A percentile compares a stretch with the other conserved stretches of the same genome.
Conservation (phyloP, 805 yeast genomes). For the Yarrowia sp. region DNA sequence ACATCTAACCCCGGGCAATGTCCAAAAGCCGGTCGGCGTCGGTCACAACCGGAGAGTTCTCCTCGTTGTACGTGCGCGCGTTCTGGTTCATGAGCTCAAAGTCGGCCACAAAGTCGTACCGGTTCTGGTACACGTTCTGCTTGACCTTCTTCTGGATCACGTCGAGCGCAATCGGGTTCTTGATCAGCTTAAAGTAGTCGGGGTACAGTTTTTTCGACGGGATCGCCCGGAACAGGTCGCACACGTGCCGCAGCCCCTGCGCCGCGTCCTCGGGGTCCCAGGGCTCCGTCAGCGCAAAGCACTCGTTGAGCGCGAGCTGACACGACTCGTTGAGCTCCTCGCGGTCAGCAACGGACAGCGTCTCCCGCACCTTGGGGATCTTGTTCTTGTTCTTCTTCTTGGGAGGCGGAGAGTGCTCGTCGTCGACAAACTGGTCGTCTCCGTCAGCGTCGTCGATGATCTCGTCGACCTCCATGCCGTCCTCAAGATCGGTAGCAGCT, state of each 20-base stretch:
- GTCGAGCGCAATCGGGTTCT: constrained; percentile 57
- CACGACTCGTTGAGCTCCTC: constrained; percentile 25
- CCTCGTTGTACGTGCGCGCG: constrained; percentile 68
- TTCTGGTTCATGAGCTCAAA: constrained; percentile 58
- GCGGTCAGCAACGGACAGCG: constrained; percentile 12
- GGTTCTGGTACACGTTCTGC: constrained; percentile 39
- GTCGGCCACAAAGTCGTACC: constrained; percentile 51
- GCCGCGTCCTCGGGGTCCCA: constrained; percentile 29
- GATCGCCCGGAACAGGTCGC: constrained; percentile 52
- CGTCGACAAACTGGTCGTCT: constrained; percentile 28
- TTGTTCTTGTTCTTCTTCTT: constrained; percentile 29
- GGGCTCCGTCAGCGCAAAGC: constrained; percentile 28
- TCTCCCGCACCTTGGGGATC: constrained; percentile 29
- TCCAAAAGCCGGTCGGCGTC: constrained; percentile 47
- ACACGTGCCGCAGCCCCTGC: not conserved
- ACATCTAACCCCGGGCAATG: constrained; percentile 19
- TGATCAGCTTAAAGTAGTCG: constrained; percentile 71
- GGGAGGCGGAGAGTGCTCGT: constrained; percentile 22
- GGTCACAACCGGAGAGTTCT: constrained; percentile 59
- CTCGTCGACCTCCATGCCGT: constrained; percentile 13
- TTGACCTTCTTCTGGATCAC: constrained; percentile 51
- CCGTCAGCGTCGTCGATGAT: constrained; percentile 6
- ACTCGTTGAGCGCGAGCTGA: constrained; percentile 29
- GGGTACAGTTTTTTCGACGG: constrained; percentile 79
- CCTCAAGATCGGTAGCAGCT: constrained; percentile 17